Evolutionary conservation across 2,329 filamentous ascomycete genomes (phyloP).

Genomic region (Fusarium sp.): DNA sequence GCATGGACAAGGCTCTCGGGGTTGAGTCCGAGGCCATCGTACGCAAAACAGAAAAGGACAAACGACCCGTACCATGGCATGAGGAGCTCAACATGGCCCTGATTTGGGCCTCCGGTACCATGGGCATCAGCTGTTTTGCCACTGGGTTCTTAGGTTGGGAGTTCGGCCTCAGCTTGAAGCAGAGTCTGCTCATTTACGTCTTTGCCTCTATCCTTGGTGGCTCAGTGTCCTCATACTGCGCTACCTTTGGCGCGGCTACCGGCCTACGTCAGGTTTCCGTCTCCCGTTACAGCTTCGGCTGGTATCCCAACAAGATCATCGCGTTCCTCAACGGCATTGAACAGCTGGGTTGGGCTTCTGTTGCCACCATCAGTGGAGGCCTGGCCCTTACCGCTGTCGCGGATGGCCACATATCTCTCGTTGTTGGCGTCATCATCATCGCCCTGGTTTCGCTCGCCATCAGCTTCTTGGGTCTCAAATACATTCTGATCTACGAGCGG

Average conservation of each 20-base stretch:
- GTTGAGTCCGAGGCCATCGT: constrained; percentile 15
- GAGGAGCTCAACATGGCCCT: constrained; percentile 20
- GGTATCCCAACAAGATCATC: constrained; percentile 20
- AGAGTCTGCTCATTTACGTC: constrained; percentile 8
- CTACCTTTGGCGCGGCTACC: constrained; percentile 6
- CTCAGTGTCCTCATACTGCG: constrained; percentile 10
- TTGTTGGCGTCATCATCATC: constrained; percentile 12
- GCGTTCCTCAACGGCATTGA: constrained; percentile 14
- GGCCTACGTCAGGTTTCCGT: constrained; percentile 10
- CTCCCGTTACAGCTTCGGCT: constrained; percentile 13
- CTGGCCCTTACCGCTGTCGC: constrained; percentile 7
- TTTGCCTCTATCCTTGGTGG: constrained; percentile 16
- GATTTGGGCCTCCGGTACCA: constrained; percentile 12
- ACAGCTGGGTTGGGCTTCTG: constrained; percentile 16
- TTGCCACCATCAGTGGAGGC: constrained; percentile 12
- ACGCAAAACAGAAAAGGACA: constrained; percentile 15
- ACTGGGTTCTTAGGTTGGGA: constrained; percentile 17
- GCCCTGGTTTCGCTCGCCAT: constrained; percentile 16
- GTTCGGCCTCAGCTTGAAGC: constrained; percentile 17
- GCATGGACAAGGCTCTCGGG: constrained; percentile 8
- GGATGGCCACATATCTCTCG: constrained; percentile 3
- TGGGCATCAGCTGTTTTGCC: constrained; percentile 17
- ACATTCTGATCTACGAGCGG: constrained; percentile 11
- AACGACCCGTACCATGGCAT: constrained; percentile 4
- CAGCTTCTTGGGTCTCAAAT: constrained; percentile 13